Base-by-base conservation (phyloP, 2,329 filamentous ascomycete species). In the Talaromyces sp. region DNA sequence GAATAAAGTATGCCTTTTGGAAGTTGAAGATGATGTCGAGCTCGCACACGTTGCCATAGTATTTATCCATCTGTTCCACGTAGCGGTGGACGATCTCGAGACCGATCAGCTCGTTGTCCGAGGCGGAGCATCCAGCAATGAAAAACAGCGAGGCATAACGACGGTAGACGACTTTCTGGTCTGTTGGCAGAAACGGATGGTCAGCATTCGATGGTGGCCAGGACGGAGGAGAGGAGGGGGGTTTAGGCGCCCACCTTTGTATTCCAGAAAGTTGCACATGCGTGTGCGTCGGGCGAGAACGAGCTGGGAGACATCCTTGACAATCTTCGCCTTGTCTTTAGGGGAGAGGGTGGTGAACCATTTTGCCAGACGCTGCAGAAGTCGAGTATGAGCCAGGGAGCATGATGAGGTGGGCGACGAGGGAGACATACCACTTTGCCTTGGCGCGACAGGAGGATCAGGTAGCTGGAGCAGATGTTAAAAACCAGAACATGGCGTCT, bases 51-150 rank as follows among this genome's bases (percentile, higher is more conserved):
- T 99, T 99, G 77, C 95, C 95, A 78, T 98, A 99, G 82, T 99
- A 99, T 78, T 99, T 99, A 84, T 99, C 95, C 95, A 99, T 99
- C 80, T 99, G 95, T 79, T 99, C 95, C 73, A 99, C 95, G 76
- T 99, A 99, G 79, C 95, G 92, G 78, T 99, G 95, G 71, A 99
- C 96, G 74, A 99, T 92, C 78, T 99, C 95, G 74, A 99, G 91
- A 27, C 92, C 96, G 76, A 98, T 97, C 73, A 99, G 82, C 76
- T 99, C 95, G 79, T 99, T 99, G 79, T 99, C 95, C 65, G 92
- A 92, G n/a, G 93, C 93, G 59, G 92, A 89, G 81, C 92, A 96
- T 71, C 95, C 95, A 72, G 93, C 93, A 76, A 99, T 99, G 84
- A 99, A 99, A 84, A 98, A 99, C 65, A 99, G 88, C 62, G 95